phyloP scores from a whole-genome alignment of 2,329 filamentous ascomycete species.

The Leptographium radiaticola region DNA sequence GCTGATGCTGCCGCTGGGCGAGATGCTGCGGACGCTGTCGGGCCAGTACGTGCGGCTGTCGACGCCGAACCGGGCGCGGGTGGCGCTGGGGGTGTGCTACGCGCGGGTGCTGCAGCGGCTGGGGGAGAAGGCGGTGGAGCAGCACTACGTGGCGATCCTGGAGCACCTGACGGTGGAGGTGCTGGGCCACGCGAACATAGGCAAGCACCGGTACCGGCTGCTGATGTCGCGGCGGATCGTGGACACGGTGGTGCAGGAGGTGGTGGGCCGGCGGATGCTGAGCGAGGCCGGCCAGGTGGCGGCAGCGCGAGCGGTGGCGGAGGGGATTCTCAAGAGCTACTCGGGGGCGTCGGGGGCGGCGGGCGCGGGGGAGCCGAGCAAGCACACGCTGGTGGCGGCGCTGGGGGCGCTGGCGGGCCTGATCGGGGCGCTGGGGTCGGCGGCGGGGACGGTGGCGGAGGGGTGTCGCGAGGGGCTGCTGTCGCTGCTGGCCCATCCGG shows the following conservation, averaged over 20 bases:
- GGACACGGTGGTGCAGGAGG: conserved; percentile 69
- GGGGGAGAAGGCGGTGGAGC: conserved; percentile 71
- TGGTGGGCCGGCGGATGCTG: conserved; percentile 68
- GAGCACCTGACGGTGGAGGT: conserved; percentile 71
- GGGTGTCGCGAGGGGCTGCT: conserved; percentile 73
- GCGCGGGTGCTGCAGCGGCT: conserved; percentile 65
- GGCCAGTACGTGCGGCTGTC: conserved; percentile 66
- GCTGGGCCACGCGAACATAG: conserved; percentile 60
- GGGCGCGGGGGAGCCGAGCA: conserved; percentile 65
- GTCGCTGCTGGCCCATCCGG: conserved; percentile 85
- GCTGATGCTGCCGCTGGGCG: conserved; percentile 60
- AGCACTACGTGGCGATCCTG: conserved; percentile 68
- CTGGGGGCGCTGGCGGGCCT: conserved; percentile 70
- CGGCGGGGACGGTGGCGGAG: conserved; percentile 67
- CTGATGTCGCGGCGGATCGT: conserved; percentile 77
- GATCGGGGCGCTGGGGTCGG: conserved; percentile 69
- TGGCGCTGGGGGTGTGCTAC: conserved; percentile 79
- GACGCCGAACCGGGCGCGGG: conserved; percentile 68
- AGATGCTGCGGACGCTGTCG: conserved; percentile 69
- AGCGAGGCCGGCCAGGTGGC: conserved; percentile 81
- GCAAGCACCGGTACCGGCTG: conserved; percentile 76
- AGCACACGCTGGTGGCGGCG: conserved; percentile 68
- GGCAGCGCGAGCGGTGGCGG: conserved; percentile 70
- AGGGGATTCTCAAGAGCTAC: conserved; percentile 86
- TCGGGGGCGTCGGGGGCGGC: conserved; percentile 82